Base-by-base conservation (phyloP, 116 monocot genomes). In the Papilionanthe hybrid region DNA sequence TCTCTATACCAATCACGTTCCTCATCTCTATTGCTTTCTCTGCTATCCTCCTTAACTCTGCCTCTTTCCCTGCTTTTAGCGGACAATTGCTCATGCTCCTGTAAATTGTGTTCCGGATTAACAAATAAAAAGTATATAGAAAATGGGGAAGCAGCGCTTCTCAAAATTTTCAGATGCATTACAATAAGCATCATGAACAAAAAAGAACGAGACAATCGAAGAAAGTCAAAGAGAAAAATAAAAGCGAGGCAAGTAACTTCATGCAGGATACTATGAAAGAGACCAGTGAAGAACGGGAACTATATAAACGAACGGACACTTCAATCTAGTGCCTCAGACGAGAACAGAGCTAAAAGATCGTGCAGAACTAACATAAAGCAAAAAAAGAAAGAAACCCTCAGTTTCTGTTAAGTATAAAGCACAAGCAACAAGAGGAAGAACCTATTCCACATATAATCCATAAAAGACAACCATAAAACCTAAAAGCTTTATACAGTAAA, bases 1-100 rank as follows among this genome's bases (percentile, higher is more conserved):
- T 78, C 66, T 45, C 20, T 67, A 9, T 65, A 20, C 57, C 3
- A 13, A 44, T 63, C 17, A 22, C 43, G 2, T 43, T 60, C 41
- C 55, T 47, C 30, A 71, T 77, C 71, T 29, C 53, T 53, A 53
- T 53, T 53, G 53, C 18, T 53, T 53, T 53, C 53, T 53, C 4
- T 53, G 53, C 15, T 15, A 1, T 53, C 45, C 45, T 32, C 48
- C 42, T 83, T 78, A 73, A 5, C 69, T 69, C 69, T 32, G 32
- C 5, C 78, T 55, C 56, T 78, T 18, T 85, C 81, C 75, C 81
- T 81, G 44, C 75, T 81, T 50, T 75, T 85, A 42, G 81, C 81
- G 44, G 85, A 85, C 13, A 78, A 37, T 42, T 81, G 78, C 50
- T 85, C 75, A 18, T 75, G 60, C 19, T 67, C 67, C 50, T 53